Conservation (phyloP, 129 eudicot genomes). For the Flaveria linearis region DNA sequence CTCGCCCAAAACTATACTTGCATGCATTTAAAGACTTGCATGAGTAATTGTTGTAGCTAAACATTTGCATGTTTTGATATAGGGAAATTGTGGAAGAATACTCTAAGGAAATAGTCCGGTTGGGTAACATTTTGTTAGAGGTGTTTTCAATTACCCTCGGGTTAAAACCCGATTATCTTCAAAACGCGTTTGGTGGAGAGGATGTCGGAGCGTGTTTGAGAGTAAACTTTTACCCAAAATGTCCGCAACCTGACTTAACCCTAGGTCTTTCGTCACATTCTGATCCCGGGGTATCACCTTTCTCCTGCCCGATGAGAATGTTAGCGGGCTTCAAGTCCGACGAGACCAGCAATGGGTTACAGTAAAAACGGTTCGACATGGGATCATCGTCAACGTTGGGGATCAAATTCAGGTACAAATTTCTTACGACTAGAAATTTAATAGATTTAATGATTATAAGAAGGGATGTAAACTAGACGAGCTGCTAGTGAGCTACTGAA, state of each 20-base stretch:
- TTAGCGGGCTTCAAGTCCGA: conserved; percentile 83
- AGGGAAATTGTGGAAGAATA: conserved; percentile 77
- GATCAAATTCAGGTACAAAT: conserved; percentile 83
- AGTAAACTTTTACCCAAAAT: conserved; percentile 79
- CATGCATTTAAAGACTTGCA: neutral
- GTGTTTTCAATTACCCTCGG: conserved; percentile 60
- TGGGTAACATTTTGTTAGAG: conserved; percentile 61
- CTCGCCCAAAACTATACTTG: too few species aligned
- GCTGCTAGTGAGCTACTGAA: too few species aligned
- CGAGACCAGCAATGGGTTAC: conserved; percentile 59
- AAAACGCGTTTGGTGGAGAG: conserved; percentile 77
- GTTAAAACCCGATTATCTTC: conserved; percentile 51
- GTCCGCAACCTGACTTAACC: conserved; percentile 87
- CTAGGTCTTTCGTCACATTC: conserved; percentile 84
- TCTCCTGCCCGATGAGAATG: conserved; percentile 72
- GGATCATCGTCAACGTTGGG: conserved; percentile 79
- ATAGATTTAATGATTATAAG: too few species aligned
- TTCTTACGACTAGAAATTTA: neutral
- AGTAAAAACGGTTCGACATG: conserved; percentile 75
- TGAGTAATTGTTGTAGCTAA: neutral
- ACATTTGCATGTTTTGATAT: conserved; percentile 1
- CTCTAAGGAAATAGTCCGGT: conserved; percentile 51
- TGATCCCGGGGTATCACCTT: conserved; percentile 92
- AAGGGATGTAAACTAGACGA: too few species aligned
- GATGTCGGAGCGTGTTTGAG: conserved; percentile 78